Percentiles rank a stretch among this genome's conserved stretches.
Evolutionary conservation across 805 yeast genomes (phyloP).

Genomic region (Barnettozyma sucrosica): DNA sequence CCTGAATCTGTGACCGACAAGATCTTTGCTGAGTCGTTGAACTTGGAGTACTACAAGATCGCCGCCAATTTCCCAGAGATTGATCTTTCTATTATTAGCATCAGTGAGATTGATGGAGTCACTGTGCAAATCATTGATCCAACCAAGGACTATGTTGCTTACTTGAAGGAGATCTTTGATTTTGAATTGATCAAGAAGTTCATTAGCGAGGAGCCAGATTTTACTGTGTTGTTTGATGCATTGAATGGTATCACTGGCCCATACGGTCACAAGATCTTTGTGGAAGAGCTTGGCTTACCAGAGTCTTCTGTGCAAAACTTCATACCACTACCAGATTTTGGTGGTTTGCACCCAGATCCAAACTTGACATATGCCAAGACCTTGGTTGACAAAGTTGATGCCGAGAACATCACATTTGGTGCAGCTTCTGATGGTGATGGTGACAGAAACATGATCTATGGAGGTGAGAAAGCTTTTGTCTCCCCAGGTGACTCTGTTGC

Average conservation of each 20-base stretch:
- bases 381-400: conserved; percentile 81
- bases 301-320: conserved; percentile 68
- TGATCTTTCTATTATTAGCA: conserved; percentile 58
- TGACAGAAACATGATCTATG: conserved; percentile 97
- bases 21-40: conserved; percentile 66
- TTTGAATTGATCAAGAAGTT: conserved; percentile 74
- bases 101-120: conserved; percentile 46
- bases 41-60: conserved; percentile 54
- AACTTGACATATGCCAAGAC: conserved; percentile 90
- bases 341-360: conserved; percentile 98
- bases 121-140: conserved; percentile 80
- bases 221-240: conserved; percentile 80
- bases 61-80: conserved; percentile 54
- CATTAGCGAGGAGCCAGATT: conserved; percentile 48
- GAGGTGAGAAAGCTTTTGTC: conserved; percentile 79
- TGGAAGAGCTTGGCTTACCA: conserved; percentile 79
- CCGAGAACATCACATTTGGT: conserved; percentile 79
- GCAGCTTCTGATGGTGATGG: conserved; percentile 99
- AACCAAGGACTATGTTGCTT: conserved; percentile 66
- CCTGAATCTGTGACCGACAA: conserved; percentile 91
- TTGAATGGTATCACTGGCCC: conserved; percentile 97
- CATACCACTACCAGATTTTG: conserved; percentile 81
- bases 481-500: conserved; percentile 99
- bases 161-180: conserved; percentile 84
- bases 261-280: conserved; percentile 78